Base-by-base conservation (phyloP, 2,329 filamentous ascomycete species). In the Calycina herbarum region DNA sequence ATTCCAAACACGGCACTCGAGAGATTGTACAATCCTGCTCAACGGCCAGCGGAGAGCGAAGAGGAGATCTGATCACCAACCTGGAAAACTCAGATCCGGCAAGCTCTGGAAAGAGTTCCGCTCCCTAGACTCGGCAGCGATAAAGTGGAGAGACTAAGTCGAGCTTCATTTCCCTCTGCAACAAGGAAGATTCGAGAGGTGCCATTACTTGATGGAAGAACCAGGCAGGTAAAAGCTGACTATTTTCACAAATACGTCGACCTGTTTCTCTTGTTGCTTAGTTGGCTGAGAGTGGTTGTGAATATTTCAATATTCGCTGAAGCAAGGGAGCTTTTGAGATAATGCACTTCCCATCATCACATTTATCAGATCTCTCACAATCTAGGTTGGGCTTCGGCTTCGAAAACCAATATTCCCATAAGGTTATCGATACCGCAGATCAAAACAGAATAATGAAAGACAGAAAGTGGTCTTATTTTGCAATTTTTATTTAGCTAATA, bases 121-220 rank as follows among this genome's bases (percentile, higher is more conserved):
- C 38, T 33, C 35, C 57, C n/a, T 33, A 11, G 24, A 20, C 57
- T 29, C 57, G 61, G 40, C 45, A 59, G 58, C 54, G 59, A 35
- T 57, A 20, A 51, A 40, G 42, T 57, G 60, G 58, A 57, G 29
- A 58, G 63, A 62, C 38, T 40, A 40, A 61, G n/a, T 31, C 54
- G 51, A 58, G 62, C 61, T 67, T 70, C 65, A 64, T 63, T 64
- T 64, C 61, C 31, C 48, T 48, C 66, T 63, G 65, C 68, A 70
- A 67, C 67, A 69, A 45, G 68, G 68, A 70, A 70, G 67, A 68
- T 15, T 68, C 65, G 68, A 63, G 58, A 38, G 58, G 38, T 42
- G 58, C 58, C 17, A 38, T 38, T 33, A 20, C 31, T 20, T n/a
- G 33, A 20, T 33, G 29, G 29, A n/a, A 33, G 29, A 20, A 59